Conservation (phyloP, 805 yeast genomes). For the Saccharomycopsis fermentans region DNA sequence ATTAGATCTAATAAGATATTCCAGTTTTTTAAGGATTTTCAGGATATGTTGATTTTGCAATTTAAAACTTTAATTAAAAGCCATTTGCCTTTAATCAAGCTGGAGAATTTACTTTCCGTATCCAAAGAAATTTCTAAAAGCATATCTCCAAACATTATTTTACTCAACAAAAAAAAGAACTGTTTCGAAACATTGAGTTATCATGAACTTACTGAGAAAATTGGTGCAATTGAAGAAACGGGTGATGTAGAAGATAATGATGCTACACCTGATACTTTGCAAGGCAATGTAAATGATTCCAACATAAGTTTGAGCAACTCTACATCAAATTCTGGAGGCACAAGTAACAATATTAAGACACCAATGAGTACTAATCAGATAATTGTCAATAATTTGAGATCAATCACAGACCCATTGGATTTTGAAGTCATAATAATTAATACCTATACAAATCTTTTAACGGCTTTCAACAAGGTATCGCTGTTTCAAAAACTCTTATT, state of each 20-base stretch:
- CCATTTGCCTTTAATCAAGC: conserved; percentile 39
- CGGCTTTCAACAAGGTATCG: conserved; percentile 62
- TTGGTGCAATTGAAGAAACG: not conserved
- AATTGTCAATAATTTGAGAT: conserved; percentile 42
- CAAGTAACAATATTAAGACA: conserved; percentile 8
- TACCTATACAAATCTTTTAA: conserved; percentile 56
- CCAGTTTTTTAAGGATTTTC: conserved; percentile 53
- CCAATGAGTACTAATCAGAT: conserved; percentile 19
- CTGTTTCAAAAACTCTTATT: conserved; percentile 71
- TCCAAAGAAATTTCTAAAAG: not conserved
- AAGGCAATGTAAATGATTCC: not conserved
- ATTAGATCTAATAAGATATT: conserved; percentile 51
- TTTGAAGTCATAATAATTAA: conserved; percentile 60
- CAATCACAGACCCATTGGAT: conserved; percentile 54
- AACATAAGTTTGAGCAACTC: not conserved
- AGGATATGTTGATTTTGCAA: conserved; percentile 59
- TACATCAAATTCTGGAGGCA: conserved; percentile 7
- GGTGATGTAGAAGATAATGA: not conserved
- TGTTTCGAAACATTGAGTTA: conserved; percentile 9
- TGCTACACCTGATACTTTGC: not conserved
- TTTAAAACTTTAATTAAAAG: conserved; percentile 61
- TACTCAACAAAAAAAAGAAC: not conserved
- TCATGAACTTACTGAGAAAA: not conserved
- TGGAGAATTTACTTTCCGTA: not conserved
- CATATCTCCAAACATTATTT: not conserved